Percentiles rank a stretch among this genome's conserved stretches.
Evolutionary conservation across 2,329 filamentous ascomycete species (phyloP).

Genomic region (Rutstroemia sp.): DNA sequence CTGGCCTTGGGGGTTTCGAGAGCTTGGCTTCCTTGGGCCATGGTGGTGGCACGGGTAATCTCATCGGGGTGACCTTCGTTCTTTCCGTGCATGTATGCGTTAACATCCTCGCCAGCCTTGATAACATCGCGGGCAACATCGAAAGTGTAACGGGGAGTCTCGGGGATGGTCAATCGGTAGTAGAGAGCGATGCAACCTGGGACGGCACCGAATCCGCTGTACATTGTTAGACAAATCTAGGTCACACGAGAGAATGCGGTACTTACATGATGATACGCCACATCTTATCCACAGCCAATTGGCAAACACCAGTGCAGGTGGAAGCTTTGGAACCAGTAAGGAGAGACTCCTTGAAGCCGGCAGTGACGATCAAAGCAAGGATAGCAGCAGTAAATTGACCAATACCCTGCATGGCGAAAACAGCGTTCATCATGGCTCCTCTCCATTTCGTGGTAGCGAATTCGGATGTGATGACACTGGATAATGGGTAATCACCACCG

Average conservation of each 20-base stretch:
- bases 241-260: not conserved
- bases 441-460: conserved; percentile 81
- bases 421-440: conserved; percentile 79
- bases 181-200: conserved; percentile 77
- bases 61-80: conserved; percentile 58
- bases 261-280: conserved; percentile 64
- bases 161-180: conserved; percentile 76
- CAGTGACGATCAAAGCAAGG: conserved; percentile 66
- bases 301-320: conserved; percentile 57
- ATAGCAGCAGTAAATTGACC: conserved; percentile 72
- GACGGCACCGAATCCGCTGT: conserved; percentile 63
- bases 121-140: conserved; percentile 70
- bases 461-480: conserved; percentile 78
- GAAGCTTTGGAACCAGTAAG: conserved; percentile 41
- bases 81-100: conserved; percentile 63
- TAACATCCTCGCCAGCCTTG: conserved; percentile 64
- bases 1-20: conserved; percentile 57
- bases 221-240: not conserved
- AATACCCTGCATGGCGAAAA: conserved; percentile 83
- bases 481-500: conserved; percentile 74
- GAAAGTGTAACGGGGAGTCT: conserved; percentile 84
- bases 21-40: conserved; percentile 52
- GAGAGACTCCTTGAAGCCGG: conserved; percentile 62
- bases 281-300: conserved; percentile 73
- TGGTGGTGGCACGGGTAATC: conserved; percentile 62